A percentile compares a stretch with the other conserved stretches of the same genome.
phyloP scores from a whole-genome alignment of 805 yeast species.

The Hanseniaspora lachancei region DNA sequence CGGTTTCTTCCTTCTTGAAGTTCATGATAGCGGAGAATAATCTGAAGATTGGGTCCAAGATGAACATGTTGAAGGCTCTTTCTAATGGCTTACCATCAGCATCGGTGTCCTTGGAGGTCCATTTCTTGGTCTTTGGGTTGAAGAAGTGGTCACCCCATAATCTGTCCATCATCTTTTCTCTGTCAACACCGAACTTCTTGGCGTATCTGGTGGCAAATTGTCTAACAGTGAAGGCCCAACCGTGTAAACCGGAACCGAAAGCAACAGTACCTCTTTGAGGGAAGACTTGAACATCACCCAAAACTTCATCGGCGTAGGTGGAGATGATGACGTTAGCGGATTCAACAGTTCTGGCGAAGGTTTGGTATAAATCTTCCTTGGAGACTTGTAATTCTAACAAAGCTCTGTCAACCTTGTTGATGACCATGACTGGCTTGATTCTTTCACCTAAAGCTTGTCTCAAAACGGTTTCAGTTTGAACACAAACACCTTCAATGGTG shows the following conservation, averaged over 20 bases:
- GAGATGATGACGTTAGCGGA: slow-evolving; percentile 97
- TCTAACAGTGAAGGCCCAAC: slow-evolving; percentile 99
- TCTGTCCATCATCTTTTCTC: slow-evolving; percentile 95
- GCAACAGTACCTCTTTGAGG: slow-evolving; percentile 99
- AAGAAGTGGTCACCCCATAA: slow-evolving; percentile 99
- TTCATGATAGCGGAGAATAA: slow-evolving; percentile 94
- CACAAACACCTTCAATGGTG: slow-evolving; percentile 99
- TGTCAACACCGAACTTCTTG: slow-evolving; percentile 99
- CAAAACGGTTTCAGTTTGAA: slow-evolving; percentile 98
- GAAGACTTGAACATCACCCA: slow-evolving; percentile 97
- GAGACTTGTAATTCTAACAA: slow-evolving; percentile 95
- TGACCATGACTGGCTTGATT: slow-evolving; percentile 95
- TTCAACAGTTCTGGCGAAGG: slow-evolving; percentile 97
- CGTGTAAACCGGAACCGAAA: slow-evolving; percentile 99
- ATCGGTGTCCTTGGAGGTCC: slow-evolving; percentile 92
- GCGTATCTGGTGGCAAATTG: slow-evolving; percentile 97
- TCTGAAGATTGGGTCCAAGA: slow-evolving; percentile 97
- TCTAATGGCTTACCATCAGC: slow-evolving; percentile 91
- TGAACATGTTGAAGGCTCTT: slow-evolving; percentile 99
- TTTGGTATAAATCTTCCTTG: slow-evolving; percentile 97
- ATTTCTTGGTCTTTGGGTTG: slow-evolving; percentile 99
- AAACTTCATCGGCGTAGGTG: slow-evolving; percentile 76
- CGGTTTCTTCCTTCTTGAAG: slow-evolving; percentile 96
- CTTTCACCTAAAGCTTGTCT: slow-evolving; percentile 99
- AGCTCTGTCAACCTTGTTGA: slow-evolving; percentile 99